Conservation (phyloP, 495 filamentous ascomycete species). For the Xylaria castorea region DNA sequence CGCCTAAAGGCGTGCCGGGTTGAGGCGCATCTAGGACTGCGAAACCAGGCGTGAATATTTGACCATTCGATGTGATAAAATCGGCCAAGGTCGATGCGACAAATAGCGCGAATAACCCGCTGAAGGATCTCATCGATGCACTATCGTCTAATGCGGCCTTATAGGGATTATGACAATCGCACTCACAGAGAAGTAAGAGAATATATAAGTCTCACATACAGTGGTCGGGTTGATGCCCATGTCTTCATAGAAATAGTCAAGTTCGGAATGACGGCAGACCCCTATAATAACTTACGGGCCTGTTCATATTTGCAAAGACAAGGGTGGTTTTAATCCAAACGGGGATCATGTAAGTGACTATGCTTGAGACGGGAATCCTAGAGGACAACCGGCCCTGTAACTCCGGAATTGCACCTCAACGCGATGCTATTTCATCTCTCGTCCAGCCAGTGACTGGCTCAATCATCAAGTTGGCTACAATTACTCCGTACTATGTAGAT, state of each 20-base stretch:
- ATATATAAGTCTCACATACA: background rate
- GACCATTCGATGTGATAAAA: conserved; percentile 63
- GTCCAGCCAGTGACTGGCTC: background rate
- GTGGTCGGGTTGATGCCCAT: background rate
- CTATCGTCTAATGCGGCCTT: background rate
- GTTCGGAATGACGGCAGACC: conserved; percentile 5
- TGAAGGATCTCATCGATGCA: conserved; percentile 36
- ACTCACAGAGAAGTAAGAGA: background rate
- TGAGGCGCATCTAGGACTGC: conserved; percentile 69
- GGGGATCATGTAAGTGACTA: conserved; percentile 8
- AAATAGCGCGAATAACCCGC: conserved; percentile 32
- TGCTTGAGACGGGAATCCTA: conserved; percentile 14
- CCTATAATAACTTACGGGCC: conserved; percentile 18
- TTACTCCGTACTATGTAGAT: no score
- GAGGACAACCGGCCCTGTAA: conserved; percentile 25
- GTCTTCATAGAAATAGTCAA: conserved; percentile 2
- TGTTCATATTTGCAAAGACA: conserved; percentile 6
- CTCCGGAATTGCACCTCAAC: conserved; percentile 18
- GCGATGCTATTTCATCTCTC: background rate
- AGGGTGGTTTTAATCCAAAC: conserved; percentile 4
- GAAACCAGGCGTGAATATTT: conserved; percentile 69
- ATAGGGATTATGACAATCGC: background rate
- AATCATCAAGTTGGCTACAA: background rate
- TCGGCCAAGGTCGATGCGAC: conserved; percentile 34
- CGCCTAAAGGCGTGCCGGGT: conserved; percentile 69